Percentiles rank a stretch among this genome's conserved stretches.
Conservation (phyloP, 1,284 basidiomycete species). For the Sutorius eximius region DNA sequence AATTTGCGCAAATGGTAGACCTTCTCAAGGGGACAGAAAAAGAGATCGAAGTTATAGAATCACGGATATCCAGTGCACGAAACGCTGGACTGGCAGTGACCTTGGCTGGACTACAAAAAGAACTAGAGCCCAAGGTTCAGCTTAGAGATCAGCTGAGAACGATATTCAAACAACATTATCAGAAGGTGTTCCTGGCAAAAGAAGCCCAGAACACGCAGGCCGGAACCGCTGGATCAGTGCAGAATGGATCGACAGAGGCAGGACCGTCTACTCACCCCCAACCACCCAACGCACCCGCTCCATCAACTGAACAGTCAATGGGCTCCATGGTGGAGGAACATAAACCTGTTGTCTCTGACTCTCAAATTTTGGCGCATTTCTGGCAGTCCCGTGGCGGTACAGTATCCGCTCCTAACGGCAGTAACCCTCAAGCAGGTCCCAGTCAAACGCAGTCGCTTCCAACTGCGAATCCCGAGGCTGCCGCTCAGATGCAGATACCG, state of each 20-base stretch:
- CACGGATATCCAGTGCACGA: constrained; percentile 14
- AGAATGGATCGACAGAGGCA: constrained; percentile 6
- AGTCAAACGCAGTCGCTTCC: constrained; percentile 14
- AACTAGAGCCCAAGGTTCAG: constrained; percentile 1
- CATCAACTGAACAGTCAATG: constrained; percentile 7
- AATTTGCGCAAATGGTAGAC: constrained; percentile 28
- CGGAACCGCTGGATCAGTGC: constrained; percentile 1
- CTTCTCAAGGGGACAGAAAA: constrained; percentile 21
- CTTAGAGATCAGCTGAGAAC: constrained; percentile 16
- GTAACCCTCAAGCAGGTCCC: constrained; percentile 3
- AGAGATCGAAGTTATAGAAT: constrained; percentile 10
- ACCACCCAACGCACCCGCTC: constrained; percentile 1
- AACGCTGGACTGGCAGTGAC: constrained; percentile 17
- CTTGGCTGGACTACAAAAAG: constrained; percentile 15
- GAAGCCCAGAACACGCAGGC: constrained; percentile 6
- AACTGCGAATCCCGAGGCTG: constrained; percentile 27
- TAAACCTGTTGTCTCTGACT: constrained; percentile 17
- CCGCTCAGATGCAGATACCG: constrained; percentile 54
- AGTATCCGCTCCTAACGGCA: not conserved
- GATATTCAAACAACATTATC: constrained; percentile 18
- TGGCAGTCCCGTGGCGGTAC: constrained; percentile 32
- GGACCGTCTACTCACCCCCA: constrained; percentile 16
- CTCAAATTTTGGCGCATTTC: constrained; percentile 26
- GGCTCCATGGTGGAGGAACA: constrained; percentile 20
- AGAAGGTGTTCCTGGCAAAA: constrained; percentile 14